A percentile compares a stretch with the other conserved stretches of the same genome.
Conservation (phyloP, 306 rosid species). For the Geum urbanum region DNA sequence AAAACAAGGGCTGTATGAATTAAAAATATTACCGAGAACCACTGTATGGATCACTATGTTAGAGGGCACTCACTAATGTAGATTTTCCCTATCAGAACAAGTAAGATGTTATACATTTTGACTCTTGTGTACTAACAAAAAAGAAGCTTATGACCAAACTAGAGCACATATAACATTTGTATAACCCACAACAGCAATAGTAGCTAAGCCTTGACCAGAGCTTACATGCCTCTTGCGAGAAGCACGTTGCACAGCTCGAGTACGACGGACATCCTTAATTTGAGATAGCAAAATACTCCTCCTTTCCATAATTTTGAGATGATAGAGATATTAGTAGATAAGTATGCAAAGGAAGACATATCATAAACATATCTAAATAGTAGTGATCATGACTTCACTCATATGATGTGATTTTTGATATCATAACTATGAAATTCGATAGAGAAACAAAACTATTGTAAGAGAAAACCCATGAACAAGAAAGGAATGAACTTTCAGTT, state of each 20-base stretch:
- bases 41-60: constrained; percentile 67
- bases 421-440: constrained; percentile 11
- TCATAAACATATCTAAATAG: background rate
- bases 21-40: constrained; percentile 63
- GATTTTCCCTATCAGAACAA: constrained; percentile 73
- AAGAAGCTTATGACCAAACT: background rate
- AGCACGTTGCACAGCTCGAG: constrained; percentile 83
- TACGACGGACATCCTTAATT: constrained; percentile 83
- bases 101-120: constrained; percentile 7
- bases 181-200: constrained; percentile 87
- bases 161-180: constrained; percentile 82
- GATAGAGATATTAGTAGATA: constrained; percentile 22
- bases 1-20: background rate
- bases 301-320: constrained; percentile 59
- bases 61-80: constrained; percentile 69
- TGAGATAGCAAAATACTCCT: constrained; percentile 54
- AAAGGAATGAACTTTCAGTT: background rate
- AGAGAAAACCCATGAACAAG: background rate
- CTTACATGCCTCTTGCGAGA: constrained; percentile 79
- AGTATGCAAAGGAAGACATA: constrained; percentile 11
- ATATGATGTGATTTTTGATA: too few relatives aligned
- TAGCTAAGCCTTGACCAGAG: constrained; percentile 69
- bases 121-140: constrained; percentile 6
- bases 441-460: background rate
- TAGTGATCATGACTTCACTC: background rate